phyloP scores from a whole-genome alignment of 1,284 basidiomycete species.

The Rhodotorula sp. region DNA sequence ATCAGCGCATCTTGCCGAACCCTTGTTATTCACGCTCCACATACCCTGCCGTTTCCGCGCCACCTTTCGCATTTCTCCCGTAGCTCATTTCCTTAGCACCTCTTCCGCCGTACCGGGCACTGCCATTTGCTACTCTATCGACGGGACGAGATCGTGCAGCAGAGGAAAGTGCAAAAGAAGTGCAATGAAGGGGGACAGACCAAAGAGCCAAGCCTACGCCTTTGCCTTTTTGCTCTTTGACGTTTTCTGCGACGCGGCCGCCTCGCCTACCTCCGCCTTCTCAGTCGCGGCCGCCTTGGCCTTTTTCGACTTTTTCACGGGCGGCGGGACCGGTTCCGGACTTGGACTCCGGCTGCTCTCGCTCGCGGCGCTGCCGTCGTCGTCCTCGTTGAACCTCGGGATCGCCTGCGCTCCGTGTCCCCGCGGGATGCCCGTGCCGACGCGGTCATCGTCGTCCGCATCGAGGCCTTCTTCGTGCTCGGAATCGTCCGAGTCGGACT shows the following conservation, averaged over 20 bases:
- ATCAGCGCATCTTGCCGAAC: not conserved
- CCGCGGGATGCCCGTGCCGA: conserved; percentile 26
- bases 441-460: conserved; percentile 29
- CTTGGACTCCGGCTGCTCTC: conserved; percentile 24
- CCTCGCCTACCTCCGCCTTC: conserved; percentile 1
- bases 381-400: conserved; percentile 2
- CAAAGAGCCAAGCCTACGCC: not conserved
- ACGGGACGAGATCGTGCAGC: not conserved
- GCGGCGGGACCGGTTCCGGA: conserved; percentile 13
- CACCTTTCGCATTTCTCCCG: not conserved
- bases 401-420: not conserved
- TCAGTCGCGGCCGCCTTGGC: not conserved
- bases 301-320: conserved; percentile 7
- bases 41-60: not conserved
- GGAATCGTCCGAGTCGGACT: conserved; percentile 13
- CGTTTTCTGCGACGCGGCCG: conserved; percentile 11
- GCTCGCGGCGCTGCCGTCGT: not conserved
- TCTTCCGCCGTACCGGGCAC: not conserved
- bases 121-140: not conserved
- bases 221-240: conserved; percentile 22
- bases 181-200: not conserved
- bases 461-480: conserved; percentile 1
- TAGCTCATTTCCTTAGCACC: not conserved
- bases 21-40: not conserved
- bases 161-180: not conserved